Evolutionary conservation across 768 basidiomycete genomes (phyloP), one percentile per base, ranked within the genome.

Genomic region (Podaxis pistillaris): DNA sequence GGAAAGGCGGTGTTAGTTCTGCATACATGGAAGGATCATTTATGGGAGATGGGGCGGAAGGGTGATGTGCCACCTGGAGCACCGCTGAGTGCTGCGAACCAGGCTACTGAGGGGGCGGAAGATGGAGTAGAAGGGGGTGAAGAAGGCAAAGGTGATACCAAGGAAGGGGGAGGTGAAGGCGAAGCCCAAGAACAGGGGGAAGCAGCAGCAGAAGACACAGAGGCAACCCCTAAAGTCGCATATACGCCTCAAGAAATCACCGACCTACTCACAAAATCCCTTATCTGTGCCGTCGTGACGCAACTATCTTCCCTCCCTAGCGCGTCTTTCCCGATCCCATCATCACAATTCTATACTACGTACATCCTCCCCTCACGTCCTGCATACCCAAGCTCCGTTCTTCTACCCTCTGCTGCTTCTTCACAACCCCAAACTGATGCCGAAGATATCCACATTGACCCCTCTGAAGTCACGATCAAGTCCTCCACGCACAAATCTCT

Each of bases 301-400:
- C 74, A 78, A 1, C 75, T 88, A 3, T 68, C 77, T 0, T 69
- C 80, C 1, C 70, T 85, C 1, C 83, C 86, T 0, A 53, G 80
- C 0, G 80, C 84, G 0, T 72, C 83, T 1, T 91, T 94, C 69
- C 93, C 94, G 0, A 87, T 95, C 49, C 77, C 88, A 0, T 84
- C 93, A 0, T 90, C 91, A 11, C 80, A 79, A 0, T 86, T 95
- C 66, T 94, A 94, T 74, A 84, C 89, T 6, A 82, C 80, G 17
- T 82, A 93, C 69, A 82, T 96, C 54, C 82, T 96, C 1, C 93
- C 93, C 4, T 86, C 80, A 57, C 83, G 93, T n/a, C 91, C 93
- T 7, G 85, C 86, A n/a, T 85, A 83, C 61, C 83, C 86, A 56
- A 76, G 76, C 38, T 64, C 70, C 40, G 67, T 81, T 12, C 54